phyloP scores from a whole-genome alignment of 1,139 yeast species.

The Citeromyces siamensis region DNA sequence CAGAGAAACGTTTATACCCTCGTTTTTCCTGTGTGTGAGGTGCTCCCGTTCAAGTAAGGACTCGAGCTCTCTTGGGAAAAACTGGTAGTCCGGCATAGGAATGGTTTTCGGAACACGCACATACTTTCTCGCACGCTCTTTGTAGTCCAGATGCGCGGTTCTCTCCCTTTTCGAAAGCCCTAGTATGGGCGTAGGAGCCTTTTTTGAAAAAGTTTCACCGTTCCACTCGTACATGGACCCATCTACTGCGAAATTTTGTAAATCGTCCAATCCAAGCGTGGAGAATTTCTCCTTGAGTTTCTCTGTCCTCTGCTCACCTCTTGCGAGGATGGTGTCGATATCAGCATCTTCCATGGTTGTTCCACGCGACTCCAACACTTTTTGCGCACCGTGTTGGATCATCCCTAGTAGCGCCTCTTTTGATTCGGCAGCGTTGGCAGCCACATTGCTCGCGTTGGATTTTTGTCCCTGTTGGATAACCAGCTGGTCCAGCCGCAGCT shows the following conservation, averaged over 20 bases:
- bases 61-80: conserved; percentile 56
- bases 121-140: conserved; percentile 24
- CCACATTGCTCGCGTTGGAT: conserved; percentile 17
- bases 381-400: conserved; percentile 75
- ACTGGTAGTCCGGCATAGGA: conserved; percentile 78
- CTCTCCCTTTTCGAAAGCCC: conserved; percentile 60
- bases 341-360: conserved; percentile 35
- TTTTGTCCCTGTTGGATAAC: conserved; percentile 70
- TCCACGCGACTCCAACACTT: conserved; percentile 29
- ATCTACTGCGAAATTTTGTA: conserved; percentile 55
- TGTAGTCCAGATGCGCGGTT: conserved; percentile 64
- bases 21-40: conserved; percentile 58
- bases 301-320: conserved; percentile 51
- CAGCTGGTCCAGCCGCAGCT: conserved; percentile 63
- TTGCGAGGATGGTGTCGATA: conserved; percentile 44
- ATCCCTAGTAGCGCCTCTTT: conserved; percentile 65
- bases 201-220: conserved; percentile 70
- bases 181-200: conserved; percentile 26
- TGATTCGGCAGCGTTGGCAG: conserved; percentile 23
- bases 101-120: conserved; percentile 67
- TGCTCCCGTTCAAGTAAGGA: conserved; percentile 70
- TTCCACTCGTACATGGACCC: conserved; percentile 75
- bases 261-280: conserved; percentile 58
- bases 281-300: conserved; percentile 53
- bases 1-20: conserved; percentile 56